A percentile compares a stretch with the other conserved stretches of the same genome.
phyloP scores from a whole-genome alignment of 176 grass and related monocot genomes.

The Eleusine indica region DNA sequence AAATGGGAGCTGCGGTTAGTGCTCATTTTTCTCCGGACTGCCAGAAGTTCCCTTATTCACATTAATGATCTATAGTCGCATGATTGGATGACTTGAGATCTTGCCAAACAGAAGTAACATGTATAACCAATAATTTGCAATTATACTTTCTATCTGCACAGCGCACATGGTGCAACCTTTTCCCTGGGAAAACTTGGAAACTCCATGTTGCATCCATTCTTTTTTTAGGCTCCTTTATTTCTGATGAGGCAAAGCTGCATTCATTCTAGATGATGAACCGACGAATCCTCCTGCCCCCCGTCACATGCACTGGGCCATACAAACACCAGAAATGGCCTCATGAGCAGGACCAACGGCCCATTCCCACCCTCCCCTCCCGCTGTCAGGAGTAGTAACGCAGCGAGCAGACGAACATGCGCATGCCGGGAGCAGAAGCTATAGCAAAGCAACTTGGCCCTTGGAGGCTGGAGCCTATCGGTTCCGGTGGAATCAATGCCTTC shows the following conservation, averaged over 20 bases:
- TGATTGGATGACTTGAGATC: not conserved
- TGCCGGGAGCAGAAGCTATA: slow-evolving; percentile 13
- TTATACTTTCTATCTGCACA: not conserved
- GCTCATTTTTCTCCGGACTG: not conserved
- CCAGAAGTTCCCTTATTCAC: not conserved
- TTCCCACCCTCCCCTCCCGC: not conserved
- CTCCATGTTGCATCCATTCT: not conserved
- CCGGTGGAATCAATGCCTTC: slow-evolving; percentile 21
- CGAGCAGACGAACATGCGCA: slow-evolving; percentile 36
- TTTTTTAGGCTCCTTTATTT: not conserved
- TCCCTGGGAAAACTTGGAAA: not conserved
- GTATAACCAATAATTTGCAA: not conserved
- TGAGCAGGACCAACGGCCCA: not conserved
- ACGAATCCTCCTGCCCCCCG: not conserved
- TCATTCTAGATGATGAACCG: not conserved
- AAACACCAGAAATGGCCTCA: slow-evolving; percentile 11
- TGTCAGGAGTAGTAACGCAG: slow-evolving; percentile 41
- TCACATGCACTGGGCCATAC: not conserved
- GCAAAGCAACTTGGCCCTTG: slow-evolving; percentile 26
- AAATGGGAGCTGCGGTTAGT: slow-evolving; percentile 11
- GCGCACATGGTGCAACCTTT: not conserved
- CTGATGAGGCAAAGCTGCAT: not conserved
- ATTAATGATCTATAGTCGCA: not conserved
- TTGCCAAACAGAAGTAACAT: not conserved
- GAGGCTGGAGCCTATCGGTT: slow-evolving; percentile 18